Evolutionary conservation across 495 filamentous ascomycete genomes (phyloP), one percentile per base, ranked within the genome.

Genomic region (Cenococcum geophilum): DNA sequence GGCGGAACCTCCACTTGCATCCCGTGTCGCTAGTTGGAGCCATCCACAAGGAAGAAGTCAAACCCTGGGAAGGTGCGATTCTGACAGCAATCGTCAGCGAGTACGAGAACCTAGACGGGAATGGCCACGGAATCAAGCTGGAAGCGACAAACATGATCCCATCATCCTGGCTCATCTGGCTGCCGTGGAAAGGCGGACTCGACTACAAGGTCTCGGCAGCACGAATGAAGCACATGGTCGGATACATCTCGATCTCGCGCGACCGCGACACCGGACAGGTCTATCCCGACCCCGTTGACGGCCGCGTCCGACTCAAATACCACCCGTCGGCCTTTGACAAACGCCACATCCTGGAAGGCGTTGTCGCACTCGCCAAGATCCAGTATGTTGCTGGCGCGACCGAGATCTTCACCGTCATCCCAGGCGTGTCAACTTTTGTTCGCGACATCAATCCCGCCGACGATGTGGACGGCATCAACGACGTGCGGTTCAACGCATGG

Each of bases 111-210:
- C 80, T 91, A 0, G 91, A 96, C 70, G 82, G 82, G 27, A 75
- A 86, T 21, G 89, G 89, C 32, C 89, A 97, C 65, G 92, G 92
- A n/a, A 78, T 77, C 55, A 95, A 92, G 73, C 74, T 96, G 16
- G 87, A 93, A 73, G 76, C 82, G 21, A 79, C 78, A n/a, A 76
- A 78, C 34, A 91, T 90, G 88, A 61, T 86, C 16, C 86, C 86
- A 0, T 76, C 80, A 3, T 73, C 78, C 23, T 77, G 80, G 55
- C 72, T 89, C 5, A 75, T 82, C 21, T 73, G 78, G 21, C 76
- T 86, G 53, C 80, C 82, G 10, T 92, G 89, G 85, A 72, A 69
- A 2, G 73, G 75, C 63, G 88, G 83, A 3, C 67, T 87, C 12
- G 79, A 89, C 22, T 90, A 76, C 70, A 95, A 95, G 72, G 70